phyloP scores from a whole-genome alignment of 352 stramenopile species.

The Globisporangium uncinulatum region DNA sequence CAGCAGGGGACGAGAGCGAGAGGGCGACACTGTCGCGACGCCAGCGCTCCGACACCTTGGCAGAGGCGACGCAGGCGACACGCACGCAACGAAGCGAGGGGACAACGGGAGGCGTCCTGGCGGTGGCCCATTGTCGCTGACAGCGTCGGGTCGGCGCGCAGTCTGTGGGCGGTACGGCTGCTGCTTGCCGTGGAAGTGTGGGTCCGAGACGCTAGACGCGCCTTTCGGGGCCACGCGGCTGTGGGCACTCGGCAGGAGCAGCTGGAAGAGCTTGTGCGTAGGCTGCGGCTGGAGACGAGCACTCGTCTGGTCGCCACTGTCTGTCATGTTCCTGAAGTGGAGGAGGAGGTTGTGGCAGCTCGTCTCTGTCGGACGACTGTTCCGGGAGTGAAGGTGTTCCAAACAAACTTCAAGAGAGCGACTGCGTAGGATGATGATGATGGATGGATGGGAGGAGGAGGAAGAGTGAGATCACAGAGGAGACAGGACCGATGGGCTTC shows the following conservation, averaged over 20 bases:
- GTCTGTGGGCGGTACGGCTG: constrained; percentile 14
- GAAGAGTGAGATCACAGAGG: too few species aligned
- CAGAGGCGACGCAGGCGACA: neutral
- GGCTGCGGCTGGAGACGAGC: constrained; percentile 1
- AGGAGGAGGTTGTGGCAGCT: too few species aligned
- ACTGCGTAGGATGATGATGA: too few species aligned
- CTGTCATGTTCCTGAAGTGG: neutral
- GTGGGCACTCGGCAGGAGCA: constrained; percentile 35
- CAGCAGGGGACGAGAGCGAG: neutral
- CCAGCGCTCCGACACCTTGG: constrained; percentile 25
- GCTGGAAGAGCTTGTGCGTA: constrained; percentile 20
- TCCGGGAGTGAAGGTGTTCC: too few species aligned
- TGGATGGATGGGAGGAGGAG: too few species aligned
- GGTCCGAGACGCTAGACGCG: constrained; percentile 26
- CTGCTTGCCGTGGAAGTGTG: constrained; percentile 23
- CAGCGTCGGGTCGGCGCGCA: neutral
- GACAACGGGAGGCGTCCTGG: neutral
- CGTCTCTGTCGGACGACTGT: neutral
- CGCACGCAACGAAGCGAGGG: neutral
- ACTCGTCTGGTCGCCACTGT: neutral
- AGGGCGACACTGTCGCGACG: neutral
- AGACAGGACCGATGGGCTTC: too few species aligned
- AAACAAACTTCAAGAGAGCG: too few species aligned
- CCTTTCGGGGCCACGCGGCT: constrained; percentile 17
- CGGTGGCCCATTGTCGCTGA: neutral